These are phyloP conservation scores for Neodidymelliopsis sp. DNA, from an alignment of 2,329 filamentous ascomycete species.

Conservation along the genomic window DNA sequence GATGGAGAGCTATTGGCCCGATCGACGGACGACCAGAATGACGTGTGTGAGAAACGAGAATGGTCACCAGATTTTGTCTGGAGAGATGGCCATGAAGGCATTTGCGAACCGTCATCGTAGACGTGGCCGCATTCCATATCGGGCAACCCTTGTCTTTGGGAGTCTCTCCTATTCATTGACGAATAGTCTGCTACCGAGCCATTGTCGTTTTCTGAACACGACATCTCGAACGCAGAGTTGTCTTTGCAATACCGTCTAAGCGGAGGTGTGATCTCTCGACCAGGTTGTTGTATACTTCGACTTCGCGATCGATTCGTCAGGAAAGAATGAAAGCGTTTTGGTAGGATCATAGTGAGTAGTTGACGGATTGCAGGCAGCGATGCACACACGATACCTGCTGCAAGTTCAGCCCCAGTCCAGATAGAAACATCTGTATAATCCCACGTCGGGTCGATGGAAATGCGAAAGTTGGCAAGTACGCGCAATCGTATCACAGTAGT, in stretches of 20 bases:
- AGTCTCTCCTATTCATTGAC: background rate
- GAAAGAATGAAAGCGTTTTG: background rate
- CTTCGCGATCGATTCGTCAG: conserved; percentile 8
- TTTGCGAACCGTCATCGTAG: background rate
- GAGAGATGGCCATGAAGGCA: background rate
- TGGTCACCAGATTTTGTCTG: background rate
- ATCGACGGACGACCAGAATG: conserved; percentile 5
- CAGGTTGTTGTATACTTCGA: background rate
- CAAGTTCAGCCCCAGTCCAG: conserved; percentile 39
- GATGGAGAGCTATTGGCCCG: background rate
- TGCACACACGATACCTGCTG: conserved; percentile 31
- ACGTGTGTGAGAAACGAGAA: background rate
- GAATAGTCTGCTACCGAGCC: background rate
- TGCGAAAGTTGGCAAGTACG: conserved; percentile 30
- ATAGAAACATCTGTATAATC: conserved; percentile 32
- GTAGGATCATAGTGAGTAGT: conserved; percentile 22
- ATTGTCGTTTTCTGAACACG: background rate
- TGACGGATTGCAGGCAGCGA: conserved; percentile 36
- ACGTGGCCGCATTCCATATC: conserved; percentile 1
- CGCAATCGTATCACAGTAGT: conserved; percentile 34
- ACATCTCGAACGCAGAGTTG: background rate
- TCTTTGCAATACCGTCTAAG: too few relatives aligned
- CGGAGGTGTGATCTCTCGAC: too few relatives aligned
- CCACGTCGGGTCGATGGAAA: conserved; percentile 38
- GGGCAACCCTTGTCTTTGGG: background rate